phyloP scores from a whole-genome alignment of 2,329 filamentous ascomycete genomes.

The Escovopsis weberi region DNA sequence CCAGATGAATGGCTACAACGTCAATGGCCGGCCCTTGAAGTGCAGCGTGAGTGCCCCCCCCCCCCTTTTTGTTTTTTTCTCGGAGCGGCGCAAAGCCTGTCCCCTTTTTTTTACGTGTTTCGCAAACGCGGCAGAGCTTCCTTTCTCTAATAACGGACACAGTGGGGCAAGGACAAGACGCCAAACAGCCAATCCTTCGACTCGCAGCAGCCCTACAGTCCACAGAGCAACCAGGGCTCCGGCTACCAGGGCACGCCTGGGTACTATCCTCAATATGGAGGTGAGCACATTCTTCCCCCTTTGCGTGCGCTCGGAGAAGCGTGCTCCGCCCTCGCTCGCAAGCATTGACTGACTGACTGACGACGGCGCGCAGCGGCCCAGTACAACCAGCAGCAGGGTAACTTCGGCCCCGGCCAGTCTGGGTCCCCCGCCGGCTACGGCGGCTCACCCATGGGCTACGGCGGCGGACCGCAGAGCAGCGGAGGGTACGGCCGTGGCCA shows the following conservation, averaged over 20 bases:
- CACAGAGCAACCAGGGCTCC: constrained; percentile 59
- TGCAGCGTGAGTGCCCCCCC: constrained; percentile 77
- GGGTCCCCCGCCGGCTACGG: constrained; percentile 49
- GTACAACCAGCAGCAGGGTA: constrained; percentile 52
- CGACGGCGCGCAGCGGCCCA: constrained; percentile 22
- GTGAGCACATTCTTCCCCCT: too few relatives aligned
- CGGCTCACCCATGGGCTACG: constrained; percentile 57
- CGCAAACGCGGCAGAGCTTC: too few relatives aligned
- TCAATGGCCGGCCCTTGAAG: constrained; percentile 92
- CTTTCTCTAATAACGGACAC: constrained; percentile 10
- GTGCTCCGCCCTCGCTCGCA: too few relatives aligned
- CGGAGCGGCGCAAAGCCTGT: too few relatives aligned
- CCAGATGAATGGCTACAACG: constrained; percentile 93
- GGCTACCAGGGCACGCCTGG: constrained; percentile 66
- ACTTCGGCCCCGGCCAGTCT: constrained; percentile 47
- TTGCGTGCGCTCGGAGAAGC: too few relatives aligned
- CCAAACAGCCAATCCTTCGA: constrained; percentile 62
- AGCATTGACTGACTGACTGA: too few relatives aligned
- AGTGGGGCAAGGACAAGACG: constrained; percentile 99
- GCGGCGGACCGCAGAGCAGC: constrained; percentile 57
- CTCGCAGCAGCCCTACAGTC: constrained; percentile 55
- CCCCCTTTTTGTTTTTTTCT: too few relatives aligned
- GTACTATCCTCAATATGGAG: constrained; percentile 91
- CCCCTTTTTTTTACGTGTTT: too few relatives aligned
- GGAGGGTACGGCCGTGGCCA: constrained; percentile 74